Base-by-base conservation (phyloP, 106 monocot genomes). In the Phalaenopsis equestris region DNA sequence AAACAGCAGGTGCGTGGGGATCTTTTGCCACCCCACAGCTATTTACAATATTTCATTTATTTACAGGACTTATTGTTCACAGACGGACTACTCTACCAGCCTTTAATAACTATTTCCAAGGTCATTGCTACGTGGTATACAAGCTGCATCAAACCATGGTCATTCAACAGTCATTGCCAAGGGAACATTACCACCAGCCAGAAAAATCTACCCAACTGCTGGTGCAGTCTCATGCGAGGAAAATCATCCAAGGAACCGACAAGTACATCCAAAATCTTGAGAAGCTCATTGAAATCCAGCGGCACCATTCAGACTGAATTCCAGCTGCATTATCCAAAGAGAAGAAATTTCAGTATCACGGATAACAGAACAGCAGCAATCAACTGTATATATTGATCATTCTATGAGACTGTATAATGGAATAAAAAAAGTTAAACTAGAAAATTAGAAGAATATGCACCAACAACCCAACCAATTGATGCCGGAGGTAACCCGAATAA, bases 271-370 rank as follows among this genome's bases (percentile, higher is more conserved):
- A 11, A 48, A 48, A 48, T 48, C 14, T 75, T 8, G 45, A 37
- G 41, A 42, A 65, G 76, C 39, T 82, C 67, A 82, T 42, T n/a
- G 48, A 77, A 52, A 15, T 47, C 49, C 41, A 72, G 39, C 11
- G 41, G 5, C 77, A 72, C n/a, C 80, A 42, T 24, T 80, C 52
- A 15, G 15, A 79, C 58, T 39, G 73, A 81, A 88, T 78, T 88
- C 88, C 67, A 85, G 15, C 88, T 88, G 85, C 80, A 83, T 0
- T 10, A 80, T 46, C 19, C 55, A 85, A 80, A 55, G 12, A 77
- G 17, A 24, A 68, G 38, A 19, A 76, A 67, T 18, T 47, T 15
- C 39, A 47, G 58, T 15, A 56, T 38, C 14, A 12, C 52, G 12
- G 3, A 23, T 56, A 48, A 10, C 41, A 1, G 19, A 14, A 52